Percentiles rank a stretch among this genome's conserved stretches.
Evolutionary conservation across 306 rosid species (phyloP).

Genomic region (Quercus engelmannii): DNA sequence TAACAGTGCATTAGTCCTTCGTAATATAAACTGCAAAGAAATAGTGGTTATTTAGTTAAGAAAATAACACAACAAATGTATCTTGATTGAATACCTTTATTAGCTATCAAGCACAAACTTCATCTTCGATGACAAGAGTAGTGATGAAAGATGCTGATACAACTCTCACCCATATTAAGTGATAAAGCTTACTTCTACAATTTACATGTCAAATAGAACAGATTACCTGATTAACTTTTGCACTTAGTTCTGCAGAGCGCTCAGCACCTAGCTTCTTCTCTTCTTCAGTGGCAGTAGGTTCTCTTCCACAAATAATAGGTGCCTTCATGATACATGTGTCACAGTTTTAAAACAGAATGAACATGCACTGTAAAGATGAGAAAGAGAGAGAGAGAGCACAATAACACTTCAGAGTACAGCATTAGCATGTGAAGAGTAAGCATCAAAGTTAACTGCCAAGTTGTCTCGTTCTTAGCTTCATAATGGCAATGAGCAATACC

Average conservation of each 20-base stretch:
- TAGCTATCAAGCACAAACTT: slow-evolving; percentile 8
- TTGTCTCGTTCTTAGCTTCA: neutral
- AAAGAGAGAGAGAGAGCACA: neutral
- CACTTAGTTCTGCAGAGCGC: slow-evolving; percentile 84
- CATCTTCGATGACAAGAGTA: slow-evolving; percentile 11
- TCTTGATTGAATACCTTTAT: slow-evolving; percentile 4
- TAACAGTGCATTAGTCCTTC: slow-evolving; percentile 84
- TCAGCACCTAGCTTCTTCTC: slow-evolving; percentile 82
- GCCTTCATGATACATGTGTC: slow-evolving; percentile 46
- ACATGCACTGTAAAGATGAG: neutral
- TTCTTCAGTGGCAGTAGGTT: slow-evolving; percentile 73
- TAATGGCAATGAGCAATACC: too few relatives aligned
- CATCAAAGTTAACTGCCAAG: neutral
- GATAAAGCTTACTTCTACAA: slow-evolving; percentile 3
- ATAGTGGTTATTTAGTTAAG: slow-evolving; percentile 18
- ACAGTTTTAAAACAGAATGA: slow-evolving; percentile 24
- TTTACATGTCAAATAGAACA: neutral
- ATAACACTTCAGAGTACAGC: neutral
- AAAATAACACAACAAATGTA: slow-evolving; percentile 11
- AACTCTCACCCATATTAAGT: slow-evolving; percentile 8
- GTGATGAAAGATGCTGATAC: slow-evolving; percentile 17
- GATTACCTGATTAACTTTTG: slow-evolving; percentile 73
- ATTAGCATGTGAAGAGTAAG: neutral
- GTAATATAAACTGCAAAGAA: slow-evolving; percentile 78
- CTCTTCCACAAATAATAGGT: slow-evolving; percentile 92